Evolutionary conservation across 352 stramenopile genomes (phyloP).

Genomic region (Phytophthora ohioensis): DNA sequence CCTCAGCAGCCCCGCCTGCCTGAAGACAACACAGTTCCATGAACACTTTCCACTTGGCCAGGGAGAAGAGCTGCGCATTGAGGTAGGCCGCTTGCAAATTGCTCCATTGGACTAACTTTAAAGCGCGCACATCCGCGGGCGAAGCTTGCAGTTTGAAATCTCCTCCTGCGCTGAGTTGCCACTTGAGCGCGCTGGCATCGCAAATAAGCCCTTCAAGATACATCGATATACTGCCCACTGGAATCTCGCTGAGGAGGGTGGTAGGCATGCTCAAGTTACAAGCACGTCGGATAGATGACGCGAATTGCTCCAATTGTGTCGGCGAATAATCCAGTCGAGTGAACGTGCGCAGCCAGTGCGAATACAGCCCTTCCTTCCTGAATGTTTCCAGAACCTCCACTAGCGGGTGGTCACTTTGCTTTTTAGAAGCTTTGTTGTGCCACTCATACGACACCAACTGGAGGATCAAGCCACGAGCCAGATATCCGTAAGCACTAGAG

Average conservation of each 20-base stretch:
- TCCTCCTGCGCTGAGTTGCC: slow-evolving; percentile 43
- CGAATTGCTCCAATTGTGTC: slow-evolving; percentile 33
- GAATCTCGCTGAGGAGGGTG: slow-evolving; percentile 24
- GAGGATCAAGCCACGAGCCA: slow-evolving; percentile 67
- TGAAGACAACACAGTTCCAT: slow-evolving; percentile 78
- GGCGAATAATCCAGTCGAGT: slow-evolving; percentile 67
- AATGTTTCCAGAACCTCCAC: slow-evolving; percentile 65
- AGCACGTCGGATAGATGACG: slow-evolving; percentile 29
- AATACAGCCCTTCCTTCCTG: slow-evolving; percentile 67
- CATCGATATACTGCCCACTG: slow-evolving; percentile 26
- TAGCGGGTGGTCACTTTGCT: slow-evolving; percentile 48
- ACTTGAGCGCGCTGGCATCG: slow-evolving; percentile 36
- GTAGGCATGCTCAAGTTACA: slow-evolving; percentile 18
- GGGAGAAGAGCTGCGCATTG: slow-evolving; percentile 58
- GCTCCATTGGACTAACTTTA: slow-evolving; percentile 60
- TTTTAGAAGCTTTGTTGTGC: slow-evolving; percentile 50
- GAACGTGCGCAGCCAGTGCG: slow-evolving; percentile 75
- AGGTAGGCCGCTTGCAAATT: slow-evolving; percentile 65
- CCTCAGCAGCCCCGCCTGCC: slow-evolving; percentile 14
- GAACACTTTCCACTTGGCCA: slow-evolving; percentile 73
- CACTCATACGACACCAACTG: slow-evolving; percentile 73
- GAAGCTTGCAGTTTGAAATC: slow-evolving; percentile 30
- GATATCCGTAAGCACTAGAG: slow-evolving; percentile 65
- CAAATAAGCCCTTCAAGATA: slow-evolving; percentile 46
- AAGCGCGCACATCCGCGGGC: slow-evolving; percentile 38